Evolutionary conservation across 2,329 filamentous ascomycete genomes (phyloP).

Genomic region (Cryphonectria radicalis): DNA sequence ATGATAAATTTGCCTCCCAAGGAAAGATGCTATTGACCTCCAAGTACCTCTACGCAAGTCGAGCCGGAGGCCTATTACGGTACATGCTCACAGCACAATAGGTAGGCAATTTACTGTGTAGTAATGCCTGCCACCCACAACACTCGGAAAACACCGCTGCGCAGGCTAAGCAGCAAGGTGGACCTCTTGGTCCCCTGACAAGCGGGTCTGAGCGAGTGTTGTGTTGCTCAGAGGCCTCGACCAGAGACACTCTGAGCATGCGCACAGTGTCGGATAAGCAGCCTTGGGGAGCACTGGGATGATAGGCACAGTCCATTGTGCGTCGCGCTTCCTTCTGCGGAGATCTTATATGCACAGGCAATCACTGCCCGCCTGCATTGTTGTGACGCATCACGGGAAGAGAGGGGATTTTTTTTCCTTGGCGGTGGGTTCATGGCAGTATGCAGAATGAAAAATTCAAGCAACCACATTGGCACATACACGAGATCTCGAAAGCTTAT

Average conservation of each 20-base stretch:
- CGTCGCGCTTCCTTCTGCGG: neutral
- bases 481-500: neutral
- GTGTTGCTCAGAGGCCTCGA: neutral
- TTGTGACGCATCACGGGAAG: neutral
- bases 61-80: neutral
- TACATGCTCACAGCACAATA: neutral
- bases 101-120: neutral
- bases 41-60: neutral
- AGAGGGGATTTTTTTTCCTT: too few species aligned
- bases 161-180: neutral
- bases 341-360: neutral
- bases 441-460: neutral
- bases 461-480: neutral
- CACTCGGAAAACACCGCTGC: conserved; percentile 1
- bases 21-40: neutral
- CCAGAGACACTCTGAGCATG: neutral
- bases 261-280: conserved; percentile 3
- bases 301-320: neutral
- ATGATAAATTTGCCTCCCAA: neutral
- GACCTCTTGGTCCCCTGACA: neutral
- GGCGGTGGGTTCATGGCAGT: neutral
- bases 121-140: neutral
- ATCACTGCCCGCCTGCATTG: neutral
- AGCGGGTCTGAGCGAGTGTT: neutral
- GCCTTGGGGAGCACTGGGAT: neutral